Percentiles rank a stretch among this genome's conserved stretches.
Evolutionary conservation across 305 asterid species (phyloP).

Genomic region (Nicotiana rustica): DNA sequence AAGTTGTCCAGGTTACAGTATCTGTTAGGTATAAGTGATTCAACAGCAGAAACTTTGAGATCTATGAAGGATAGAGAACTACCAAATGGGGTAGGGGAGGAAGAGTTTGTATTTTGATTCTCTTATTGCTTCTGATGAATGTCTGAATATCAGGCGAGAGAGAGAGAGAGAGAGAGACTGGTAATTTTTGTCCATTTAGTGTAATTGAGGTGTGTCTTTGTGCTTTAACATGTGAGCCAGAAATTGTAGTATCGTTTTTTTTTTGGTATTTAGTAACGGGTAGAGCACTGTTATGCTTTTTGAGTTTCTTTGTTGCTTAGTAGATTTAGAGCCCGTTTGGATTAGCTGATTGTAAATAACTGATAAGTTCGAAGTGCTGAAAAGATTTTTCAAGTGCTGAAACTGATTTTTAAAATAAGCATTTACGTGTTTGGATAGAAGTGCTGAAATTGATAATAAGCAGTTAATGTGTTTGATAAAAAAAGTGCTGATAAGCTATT

Average conservation of each 20-base stretch:
- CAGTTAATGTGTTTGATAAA: too few species aligned
- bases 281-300: background rate
- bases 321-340: too few species aligned
- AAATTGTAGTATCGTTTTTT: background rate
- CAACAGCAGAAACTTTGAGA: constrained; percentile 68
- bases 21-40: constrained; percentile 80
- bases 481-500: too few species aligned
- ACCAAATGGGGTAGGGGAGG: constrained; percentile 50
- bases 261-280: background rate
- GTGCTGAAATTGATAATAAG: too few species aligned
- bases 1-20: constrained; percentile 78
- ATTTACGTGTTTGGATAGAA: too few species aligned
- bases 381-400: too few species aligned
- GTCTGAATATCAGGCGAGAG: background rate
- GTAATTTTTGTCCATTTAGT: background rate
- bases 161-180: background rate
- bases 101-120: constrained; percentile 62
- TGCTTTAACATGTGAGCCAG: constrained; percentile 25
- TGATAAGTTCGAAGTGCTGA: too few species aligned
- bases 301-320: background rate
- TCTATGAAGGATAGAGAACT: constrained; percentile 57
- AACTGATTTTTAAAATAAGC: too few species aligned
- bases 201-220: constrained; percentile 20
- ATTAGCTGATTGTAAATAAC: too few species aligned
- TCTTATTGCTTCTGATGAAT: background rate